phyloP scores from a whole-genome alignment of 2,329 filamentous ascomycete genomes.

The Proliferodiscus dingleyae region DNA sequence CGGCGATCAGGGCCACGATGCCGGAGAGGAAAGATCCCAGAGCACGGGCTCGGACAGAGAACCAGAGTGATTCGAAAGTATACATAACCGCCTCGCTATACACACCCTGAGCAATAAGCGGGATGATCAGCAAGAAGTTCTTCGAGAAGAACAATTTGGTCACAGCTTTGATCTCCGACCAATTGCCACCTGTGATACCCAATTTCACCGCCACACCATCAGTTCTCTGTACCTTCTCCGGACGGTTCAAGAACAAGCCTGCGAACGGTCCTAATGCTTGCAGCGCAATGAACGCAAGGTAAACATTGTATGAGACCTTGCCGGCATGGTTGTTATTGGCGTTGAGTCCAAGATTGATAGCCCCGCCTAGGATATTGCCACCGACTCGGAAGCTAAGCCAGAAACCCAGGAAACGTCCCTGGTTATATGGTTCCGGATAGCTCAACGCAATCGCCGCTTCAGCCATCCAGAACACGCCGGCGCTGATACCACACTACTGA shows the following conservation, averaged over 20 bases:
- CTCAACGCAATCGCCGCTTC: conserved; percentile 69
- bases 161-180: conserved; percentile 57
- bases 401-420: conserved; percentile 59
- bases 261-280: conserved; percentile 63
- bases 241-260: conserved; percentile 56
- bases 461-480: conserved; percentile 71
- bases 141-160: conserved; percentile 54
- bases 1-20: conserved; percentile 58
- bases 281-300: conserved; percentile 64
- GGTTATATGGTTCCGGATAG: conserved; percentile 66
- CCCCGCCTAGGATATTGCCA: conserved; percentile 67
- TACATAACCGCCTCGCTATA: conserved; percentile 70
- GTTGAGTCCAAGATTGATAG: conserved; percentile 67
- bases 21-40: conserved; percentile 67
- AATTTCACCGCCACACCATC: conserved; percentile 60
- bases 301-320: conserved; percentile 65
- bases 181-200: conserved; percentile 51
- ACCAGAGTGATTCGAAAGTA: conserved; percentile 64
- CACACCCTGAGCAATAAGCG: conserved; percentile 66
- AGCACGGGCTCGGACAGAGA: conserved; percentile 63
- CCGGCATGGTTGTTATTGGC: conserved; percentile 51
- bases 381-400: conserved; percentile 58
- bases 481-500: conserved; percentile 35
- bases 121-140: conserved; percentile 58
- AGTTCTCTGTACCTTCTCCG: conserved; percentile 56